Percentiles rank a stretch among this genome's conserved stretches.
Conservation (phyloP, 1,284 basidiomycete species). For the Ceratobasidium sp. region DNA sequence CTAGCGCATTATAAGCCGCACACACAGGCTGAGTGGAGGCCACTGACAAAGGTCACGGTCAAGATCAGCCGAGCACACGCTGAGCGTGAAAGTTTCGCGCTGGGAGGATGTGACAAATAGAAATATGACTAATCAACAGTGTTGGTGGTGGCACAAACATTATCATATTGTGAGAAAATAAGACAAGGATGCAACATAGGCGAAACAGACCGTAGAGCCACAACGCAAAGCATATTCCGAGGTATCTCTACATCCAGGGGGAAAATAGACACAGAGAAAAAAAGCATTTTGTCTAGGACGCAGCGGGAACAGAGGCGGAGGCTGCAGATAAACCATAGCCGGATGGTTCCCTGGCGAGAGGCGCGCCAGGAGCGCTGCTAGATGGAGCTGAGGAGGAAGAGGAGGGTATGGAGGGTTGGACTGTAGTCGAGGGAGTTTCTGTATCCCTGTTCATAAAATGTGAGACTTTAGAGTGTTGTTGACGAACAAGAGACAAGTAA, state of each 20-base stretch:
- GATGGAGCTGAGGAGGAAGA: conserved; percentile 60
- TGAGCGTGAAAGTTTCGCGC: neutral
- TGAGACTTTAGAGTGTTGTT: neutral
- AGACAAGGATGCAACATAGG: conserved; percentile 22
- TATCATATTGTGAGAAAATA: conserved; percentile 24
- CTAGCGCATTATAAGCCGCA: conserved; percentile 19
- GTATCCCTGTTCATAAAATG: conserved; percentile 58
- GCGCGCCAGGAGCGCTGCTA: conserved; percentile 59
- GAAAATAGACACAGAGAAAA: neutral
- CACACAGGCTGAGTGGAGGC: neutral
- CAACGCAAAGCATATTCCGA: conserved; percentile 16
- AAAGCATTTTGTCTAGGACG: conserved; percentile 53
- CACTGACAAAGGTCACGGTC: conserved; percentile 1
- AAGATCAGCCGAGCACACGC: neutral
- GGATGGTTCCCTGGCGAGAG: conserved; percentile 53
- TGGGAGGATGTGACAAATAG: neutral
- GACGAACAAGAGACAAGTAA: conserved; percentile 1
- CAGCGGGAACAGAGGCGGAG: conserved; percentile 84
- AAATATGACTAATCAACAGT: conserved; percentile 30
- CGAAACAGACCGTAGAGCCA: conserved; percentile 25
- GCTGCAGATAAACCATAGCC: conserved; percentile 62
- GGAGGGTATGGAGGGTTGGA: conserved; percentile 57
- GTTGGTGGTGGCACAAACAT: neutral
- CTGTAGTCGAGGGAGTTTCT: conserved; percentile 75
- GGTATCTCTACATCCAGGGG: conserved; percentile 26